Evolutionary conservation across 2,329 filamentous ascomycete genomes (phyloP).

Genomic region (Fusarium camptoceras): DNA sequence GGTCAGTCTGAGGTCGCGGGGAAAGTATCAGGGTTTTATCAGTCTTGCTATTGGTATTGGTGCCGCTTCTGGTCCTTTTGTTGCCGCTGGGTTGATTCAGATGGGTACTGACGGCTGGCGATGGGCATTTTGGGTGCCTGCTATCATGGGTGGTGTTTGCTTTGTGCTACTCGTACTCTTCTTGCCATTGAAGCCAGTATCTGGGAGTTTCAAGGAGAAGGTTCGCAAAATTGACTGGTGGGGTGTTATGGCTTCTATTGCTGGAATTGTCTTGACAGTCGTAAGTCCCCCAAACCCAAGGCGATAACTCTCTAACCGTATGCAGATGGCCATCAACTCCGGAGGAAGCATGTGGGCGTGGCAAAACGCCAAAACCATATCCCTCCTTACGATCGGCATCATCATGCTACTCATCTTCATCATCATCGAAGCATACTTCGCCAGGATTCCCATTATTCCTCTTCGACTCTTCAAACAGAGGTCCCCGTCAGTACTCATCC

Average conservation of each 20-base stretch:
- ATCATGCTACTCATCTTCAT: slow-evolving; percentile 71
- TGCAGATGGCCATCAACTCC: slow-evolving; percentile 3
- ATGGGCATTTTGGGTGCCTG: not conserved
- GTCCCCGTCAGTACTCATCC: not conserved
- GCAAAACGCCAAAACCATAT: slow-evolving; percentile 76
- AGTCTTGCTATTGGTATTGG: not conserved
- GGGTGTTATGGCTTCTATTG: not conserved
- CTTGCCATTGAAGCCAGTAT: not conserved
- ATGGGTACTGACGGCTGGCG: not conserved
- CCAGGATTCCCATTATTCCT: slow-evolving; percentile 81
- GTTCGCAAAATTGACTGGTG: not conserved
- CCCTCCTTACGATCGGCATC: slow-evolving; percentile 76
- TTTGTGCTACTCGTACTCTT: not conserved
- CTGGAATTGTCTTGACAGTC: not conserved
- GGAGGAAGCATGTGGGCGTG: slow-evolving; percentile 60
- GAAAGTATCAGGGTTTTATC: slow-evolving; percentile 43
- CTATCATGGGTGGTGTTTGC: not conserved
- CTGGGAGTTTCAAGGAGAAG: not conserved
- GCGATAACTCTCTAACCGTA: accelerated
- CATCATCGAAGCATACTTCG: slow-evolving; percentile 75
- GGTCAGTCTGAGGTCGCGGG: slow-evolving; percentile 47
- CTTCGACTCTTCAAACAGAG: not conserved
- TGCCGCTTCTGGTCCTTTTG: not conserved
- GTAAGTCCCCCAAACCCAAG: accelerated
- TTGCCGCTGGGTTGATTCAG: not conserved